Evolutionary conservation across 805 yeast genomes (phyloP).

Genomic region (Pichia pseudocactophila): DNA sequence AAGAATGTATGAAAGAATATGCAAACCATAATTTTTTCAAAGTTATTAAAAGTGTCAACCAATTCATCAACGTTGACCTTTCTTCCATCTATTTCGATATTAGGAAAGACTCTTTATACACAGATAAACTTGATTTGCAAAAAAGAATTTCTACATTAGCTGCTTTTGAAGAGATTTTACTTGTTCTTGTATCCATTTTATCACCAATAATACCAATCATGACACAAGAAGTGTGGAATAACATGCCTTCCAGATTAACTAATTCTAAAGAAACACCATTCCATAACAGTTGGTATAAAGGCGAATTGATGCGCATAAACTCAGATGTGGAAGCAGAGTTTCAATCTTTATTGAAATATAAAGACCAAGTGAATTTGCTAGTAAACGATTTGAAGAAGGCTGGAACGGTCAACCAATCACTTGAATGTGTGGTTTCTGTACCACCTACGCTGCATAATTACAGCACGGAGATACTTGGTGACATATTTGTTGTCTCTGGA

Average conservation of each 20-base stretch:
- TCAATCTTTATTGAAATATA: slow-evolving; percentile 35
- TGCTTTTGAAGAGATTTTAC: slow-evolving; percentile 51
- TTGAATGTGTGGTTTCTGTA: slow-evolving; percentile 44
- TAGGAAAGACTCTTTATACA: slow-evolving; percentile 77
- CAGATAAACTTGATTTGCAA: slow-evolving; percentile 41
- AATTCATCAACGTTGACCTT: slow-evolving; percentile 64
- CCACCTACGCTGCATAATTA: slow-evolving; percentile 14
- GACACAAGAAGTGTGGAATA: slow-evolving; percentile 83
- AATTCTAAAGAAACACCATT: slow-evolving; percentile 34
- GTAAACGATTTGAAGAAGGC: slow-evolving; percentile 48
- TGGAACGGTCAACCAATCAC: slow-evolving; percentile 42
- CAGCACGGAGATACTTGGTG: slow-evolving; percentile 40
- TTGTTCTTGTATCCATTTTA: slow-evolving; percentile 54
- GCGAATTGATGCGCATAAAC: slow-evolving; percentile 19
- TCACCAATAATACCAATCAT: slow-evolving; percentile 79
- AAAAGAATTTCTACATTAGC: slow-evolving; percentile 55
- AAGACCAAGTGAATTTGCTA: slow-evolving; percentile 39
- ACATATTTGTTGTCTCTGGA: slow-evolving; percentile 55
- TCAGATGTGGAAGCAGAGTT: slow-evolving; percentile 35
- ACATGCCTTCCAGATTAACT: slow-evolving; percentile 31
- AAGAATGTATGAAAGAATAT: slow-evolving; percentile 36
- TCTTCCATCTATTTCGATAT: slow-evolving; percentile 84
- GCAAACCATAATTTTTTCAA: slow-evolving; percentile 55
- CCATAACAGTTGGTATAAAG: slow-evolving; percentile 33
- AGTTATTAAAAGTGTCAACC: slow-evolving; percentile 57